Evolutionary conservation across 345 rosid genomes (phyloP), one percentile per base, ranked within the genome.

Genomic region (Alliaria petiolata): DNA sequence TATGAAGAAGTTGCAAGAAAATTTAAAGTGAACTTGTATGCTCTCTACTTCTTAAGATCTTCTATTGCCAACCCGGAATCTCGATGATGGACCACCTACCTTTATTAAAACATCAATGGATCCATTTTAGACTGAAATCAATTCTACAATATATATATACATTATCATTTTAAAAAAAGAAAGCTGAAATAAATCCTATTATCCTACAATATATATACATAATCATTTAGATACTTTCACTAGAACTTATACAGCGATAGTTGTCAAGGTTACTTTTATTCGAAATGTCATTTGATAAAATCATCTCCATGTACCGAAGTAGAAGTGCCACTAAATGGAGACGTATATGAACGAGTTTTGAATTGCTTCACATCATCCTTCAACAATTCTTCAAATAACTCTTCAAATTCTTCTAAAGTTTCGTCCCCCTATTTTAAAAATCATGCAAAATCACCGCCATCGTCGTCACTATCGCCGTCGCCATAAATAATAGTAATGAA

Each of bases 331-430:
- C 6, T 9, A 25, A 4, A 15, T 22, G 76, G 56, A 39, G 44
- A 58, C 1, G 52, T 65, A 65, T 45, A 59, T 4, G 74, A 54
- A 64, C 8, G 7, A 51, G 74, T 42, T 34, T 60, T 51, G 42
- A 67, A 67, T 16, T 30, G 69, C 28, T 52, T 60, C 47, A 61
- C 63, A 61, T 75, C 74, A 60, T 67, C 74, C 4, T 68, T 67
- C 51, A 75, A 43, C 52, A 75, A 14, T 35, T 68, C 79, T 61
- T 75, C 36, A 52, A 68, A 75, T 25, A 75, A 44, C 57, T 52
- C 44, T 61, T 68, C 56, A 36, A 75, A 75, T 44, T 75, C 79
- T 25, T 75, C 79, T 26, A 75, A 28, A 11, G 42, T 75, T 60
- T 75, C 79, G 14, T 75, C 69, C 3, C 79, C 79, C 78, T 75